Conservation (phyloP, 2,329 filamentous ascomycete species). For the Colletotrichum nymphaeae region DNA sequence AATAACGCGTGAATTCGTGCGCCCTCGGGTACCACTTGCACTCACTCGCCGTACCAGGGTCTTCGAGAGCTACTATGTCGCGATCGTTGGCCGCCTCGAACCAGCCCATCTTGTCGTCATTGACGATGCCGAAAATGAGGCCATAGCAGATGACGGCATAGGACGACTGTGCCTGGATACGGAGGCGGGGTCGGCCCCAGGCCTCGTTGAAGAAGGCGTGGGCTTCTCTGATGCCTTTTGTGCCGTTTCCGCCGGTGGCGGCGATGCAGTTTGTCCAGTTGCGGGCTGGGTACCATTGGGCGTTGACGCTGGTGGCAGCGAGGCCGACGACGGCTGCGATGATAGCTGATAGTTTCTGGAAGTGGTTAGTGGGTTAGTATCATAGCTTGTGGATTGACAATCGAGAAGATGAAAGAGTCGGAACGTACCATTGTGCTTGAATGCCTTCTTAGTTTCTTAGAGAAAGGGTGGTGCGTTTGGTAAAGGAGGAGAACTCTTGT, state of each 20-base stretch:
- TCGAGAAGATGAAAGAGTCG: background rate
- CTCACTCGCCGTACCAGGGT: background rate
- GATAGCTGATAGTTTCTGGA: background rate
- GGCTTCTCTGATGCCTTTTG: background rate
- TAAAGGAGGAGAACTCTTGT: no score
- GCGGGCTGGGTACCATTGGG: background rate
- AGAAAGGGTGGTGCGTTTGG: no score
- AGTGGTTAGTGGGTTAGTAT: background rate
- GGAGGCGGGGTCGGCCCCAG: background rate
- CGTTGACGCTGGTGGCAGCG: background rate
- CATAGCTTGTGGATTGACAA: accelerated
- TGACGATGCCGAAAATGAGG: background rate
- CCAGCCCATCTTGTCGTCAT: background rate
- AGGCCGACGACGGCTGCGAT: background rate
- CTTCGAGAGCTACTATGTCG: background rate
- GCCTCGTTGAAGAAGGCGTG: background rate
- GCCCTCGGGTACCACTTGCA: background rate
- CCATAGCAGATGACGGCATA: background rate
- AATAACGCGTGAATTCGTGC: background rate
- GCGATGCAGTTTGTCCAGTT: background rate
- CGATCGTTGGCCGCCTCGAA: background rate
- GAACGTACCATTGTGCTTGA: background rate
- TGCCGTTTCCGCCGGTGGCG: background rate
- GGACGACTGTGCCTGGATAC: background rate
- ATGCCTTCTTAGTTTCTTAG: no score